Base-by-base conservation (phyloP, 1,284 basidiomycete species). In the Pseudozyma sp. region DNA sequence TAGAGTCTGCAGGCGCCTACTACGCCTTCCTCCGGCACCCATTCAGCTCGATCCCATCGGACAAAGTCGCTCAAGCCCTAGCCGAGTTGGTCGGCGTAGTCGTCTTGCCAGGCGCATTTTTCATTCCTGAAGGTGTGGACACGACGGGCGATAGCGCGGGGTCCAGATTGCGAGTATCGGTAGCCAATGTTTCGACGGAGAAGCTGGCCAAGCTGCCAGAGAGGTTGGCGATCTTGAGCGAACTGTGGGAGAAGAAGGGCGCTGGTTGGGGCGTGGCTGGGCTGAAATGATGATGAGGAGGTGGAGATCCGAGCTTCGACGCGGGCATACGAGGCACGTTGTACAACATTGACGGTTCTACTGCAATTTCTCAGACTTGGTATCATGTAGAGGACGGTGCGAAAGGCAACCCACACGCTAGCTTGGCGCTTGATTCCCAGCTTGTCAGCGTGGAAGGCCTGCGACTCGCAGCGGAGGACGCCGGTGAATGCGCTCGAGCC, bases 21-120 rank as follows among this genome's bases (percentile, higher is more conserved):
- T 86, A 86, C 64, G 85, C 76, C 8, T 86, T 78, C 43, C 63
- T 85, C 13, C 19, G 52, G 6, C 79, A 79, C 48, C 80, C 80
- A 6, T 82, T 78, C 39, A 34, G 25, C n/a, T 31, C n/a, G 13
- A 21, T 59, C 8, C 42, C 48, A 12, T 72, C 64, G 44, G 72
- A 76, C 13, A 55, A 58, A 19, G 80, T 81, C 2, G 76, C 79
- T 7, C 54, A 75, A 42, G 77, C 65, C 0, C 50, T 82, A 8
- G 79, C 79, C 1, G 64, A 59, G 42, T 56, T 79, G n/a, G 72
- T 81, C 0, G 80, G 80, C 21, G 72, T 81, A 8, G 77, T 79
- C 1, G 57, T 64, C 18, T 53, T 82, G 31, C 79, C 80, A 1
- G 78, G 75, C 1, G 52, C 71, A 10, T 77, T 77, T 25, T 77